These are phyloP conservation scores for Kazachstania psychrophila DNA, from an alignment of 805 yeast genomes.

Conservation along the genomic window DNA sequence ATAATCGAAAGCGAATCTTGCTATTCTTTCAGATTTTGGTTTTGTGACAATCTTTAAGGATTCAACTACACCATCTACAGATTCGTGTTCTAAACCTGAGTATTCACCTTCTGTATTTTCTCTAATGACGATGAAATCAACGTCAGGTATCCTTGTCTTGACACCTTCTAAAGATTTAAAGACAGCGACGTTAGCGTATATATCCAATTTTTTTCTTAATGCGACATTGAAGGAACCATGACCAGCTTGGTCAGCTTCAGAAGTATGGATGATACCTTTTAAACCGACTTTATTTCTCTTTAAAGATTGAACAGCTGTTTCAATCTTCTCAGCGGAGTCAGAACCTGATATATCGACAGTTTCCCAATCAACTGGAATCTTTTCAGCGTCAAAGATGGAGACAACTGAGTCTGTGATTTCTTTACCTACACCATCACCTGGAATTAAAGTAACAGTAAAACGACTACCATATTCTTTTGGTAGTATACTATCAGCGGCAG, in stretches of 20 bases:
- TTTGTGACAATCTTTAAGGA: slow-evolving; percentile 90
- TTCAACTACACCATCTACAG: slow-evolving; percentile 96
- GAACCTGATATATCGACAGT: slow-evolving; percentile 58
- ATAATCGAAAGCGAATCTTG: slow-evolving; percentile 93
- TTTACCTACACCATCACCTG: slow-evolving; percentile 97
- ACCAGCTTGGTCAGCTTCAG: slow-evolving; percentile 66
- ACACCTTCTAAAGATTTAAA: slow-evolving; percentile 94
- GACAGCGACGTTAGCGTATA: slow-evolving; percentile 89
- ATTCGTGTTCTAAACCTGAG: slow-evolving; percentile 96
- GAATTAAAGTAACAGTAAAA: slow-evolving; percentile 87
- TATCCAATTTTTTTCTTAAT: slow-evolving; percentile 89
- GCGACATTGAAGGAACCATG: slow-evolving; percentile 90
- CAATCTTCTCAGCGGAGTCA: slow-evolving; percentile 50
- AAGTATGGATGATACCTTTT: slow-evolving; percentile 92
- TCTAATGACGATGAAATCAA: slow-evolving; percentile 90
- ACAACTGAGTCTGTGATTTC: slow-evolving; percentile 92
- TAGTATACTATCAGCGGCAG: slow-evolving; percentile 54
- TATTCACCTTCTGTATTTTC: slow-evolving; percentile 99
- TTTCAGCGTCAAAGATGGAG: slow-evolving; percentile 76
- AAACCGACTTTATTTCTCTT: slow-evolving; percentile 95
- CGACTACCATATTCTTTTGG: slow-evolving; percentile 93
- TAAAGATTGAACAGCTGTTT: slow-evolving; percentile 80
- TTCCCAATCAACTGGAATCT: slow-evolving; percentile 92
- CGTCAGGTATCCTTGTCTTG: slow-evolving; percentile 75
- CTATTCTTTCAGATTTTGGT: slow-evolving; percentile 92